These are phyloP conservation scores for Fusarium sp. DNA, from an alignment of 2,329 filamentous ascomycete species.

Conservation along the genomic window DNA sequence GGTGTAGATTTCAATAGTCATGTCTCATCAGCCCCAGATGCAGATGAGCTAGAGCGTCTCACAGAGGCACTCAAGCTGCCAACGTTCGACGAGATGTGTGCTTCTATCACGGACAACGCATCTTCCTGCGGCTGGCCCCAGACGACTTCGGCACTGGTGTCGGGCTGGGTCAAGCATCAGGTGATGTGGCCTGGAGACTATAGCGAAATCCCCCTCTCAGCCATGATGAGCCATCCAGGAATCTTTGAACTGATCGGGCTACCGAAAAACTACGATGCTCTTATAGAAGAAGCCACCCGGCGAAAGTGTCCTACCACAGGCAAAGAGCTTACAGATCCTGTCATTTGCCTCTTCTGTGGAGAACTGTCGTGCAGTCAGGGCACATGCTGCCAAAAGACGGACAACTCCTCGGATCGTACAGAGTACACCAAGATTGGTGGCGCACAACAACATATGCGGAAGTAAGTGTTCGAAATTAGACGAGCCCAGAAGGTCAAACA, in stretches of 20 bases:
- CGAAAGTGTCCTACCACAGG: slow-evolving; percentile 87
- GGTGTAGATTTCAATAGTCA: slow-evolving; percentile 87
- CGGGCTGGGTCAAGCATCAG: slow-evolving; percentile 80
- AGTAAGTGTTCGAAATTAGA: slow-evolving; percentile 64
- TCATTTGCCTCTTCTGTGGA: slow-evolving; percentile 93
- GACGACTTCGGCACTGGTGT: slow-evolving; percentile 59
- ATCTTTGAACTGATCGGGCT: slow-evolving; percentile 95
- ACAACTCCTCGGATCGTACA: slow-evolving; percentile 55
- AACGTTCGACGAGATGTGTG: slow-evolving; percentile 81
- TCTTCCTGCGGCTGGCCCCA: slow-evolving; percentile 62
- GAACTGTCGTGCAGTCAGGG: slow-evolving; percentile 97
- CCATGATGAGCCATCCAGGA: slow-evolving; percentile 78
- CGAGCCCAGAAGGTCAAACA: background rate
- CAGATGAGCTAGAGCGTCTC: slow-evolving; percentile 84
- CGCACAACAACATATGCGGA: slow-evolving; percentile 88
- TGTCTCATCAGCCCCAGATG: slow-evolving; percentile 69
- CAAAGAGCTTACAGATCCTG: slow-evolving; percentile 90
- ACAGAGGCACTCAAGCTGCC: slow-evolving; percentile 80
- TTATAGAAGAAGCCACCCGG: slow-evolving; percentile 91
- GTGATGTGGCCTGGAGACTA: slow-evolving; percentile 53
- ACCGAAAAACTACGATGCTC: slow-evolving; percentile 88
- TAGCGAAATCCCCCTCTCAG: slow-evolving; percentile 53
- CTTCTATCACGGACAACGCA: slow-evolving; percentile 62
- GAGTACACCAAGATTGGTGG: slow-evolving; percentile 73
- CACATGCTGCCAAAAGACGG: slow-evolving; percentile 83